Evolutionary conservation across 1,284 basidiomycete species (phyloP), one percentile per base, ranked within the genome.

Genomic region (Waitea zeae): DNA sequence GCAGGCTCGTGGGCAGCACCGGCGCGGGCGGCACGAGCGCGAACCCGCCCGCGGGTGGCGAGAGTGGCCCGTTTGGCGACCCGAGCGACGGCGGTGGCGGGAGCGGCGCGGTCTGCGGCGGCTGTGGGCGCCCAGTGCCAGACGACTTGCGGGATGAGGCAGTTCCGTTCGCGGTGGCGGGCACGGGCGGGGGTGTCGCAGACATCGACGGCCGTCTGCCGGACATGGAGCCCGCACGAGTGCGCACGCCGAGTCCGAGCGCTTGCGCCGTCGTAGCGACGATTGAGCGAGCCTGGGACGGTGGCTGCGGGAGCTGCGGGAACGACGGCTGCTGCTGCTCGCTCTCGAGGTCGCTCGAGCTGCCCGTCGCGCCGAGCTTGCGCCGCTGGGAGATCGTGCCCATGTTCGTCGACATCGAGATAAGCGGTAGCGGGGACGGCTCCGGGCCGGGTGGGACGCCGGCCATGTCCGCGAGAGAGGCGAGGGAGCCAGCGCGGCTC

Each of bases 351-450:
- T 54, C 35, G 63, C 59, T n/a, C 71, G 66, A 28, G 74, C 70
- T 3, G 67, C 64, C 29, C 9, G 9, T 14, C 9, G 9, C 14
- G 22, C 22, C 22, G 7, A 26, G 7, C 29, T 55, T 61, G 39
- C 81, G 60, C 39, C 83, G 66, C 46, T 76, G 74, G 27, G 60
- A 67, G 41, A 86, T 77, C 15, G 75, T 72, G 19, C 81, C 70
- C 50, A 71, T 64, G 17, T 49, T 58, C 14, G 72, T 68, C 1
- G 72, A 64, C 7, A 64, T 46, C 45, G 71, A 77, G 43, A 78
- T 73, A 38, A 73, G 51, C 12, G 57, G 51, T 7, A 56, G 44
- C 46, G 13, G 17, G 14, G 34, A 17, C 26, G 20, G 26, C 17
- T 13, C 17, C 7, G 34, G 20, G 3, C n/a, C 9, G 9, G 24